These are phyloP conservation scores for Sequoiadendron giganteum DNA, from an alignment of 75 land plant species.

Conservation along the genomic window DNA sequence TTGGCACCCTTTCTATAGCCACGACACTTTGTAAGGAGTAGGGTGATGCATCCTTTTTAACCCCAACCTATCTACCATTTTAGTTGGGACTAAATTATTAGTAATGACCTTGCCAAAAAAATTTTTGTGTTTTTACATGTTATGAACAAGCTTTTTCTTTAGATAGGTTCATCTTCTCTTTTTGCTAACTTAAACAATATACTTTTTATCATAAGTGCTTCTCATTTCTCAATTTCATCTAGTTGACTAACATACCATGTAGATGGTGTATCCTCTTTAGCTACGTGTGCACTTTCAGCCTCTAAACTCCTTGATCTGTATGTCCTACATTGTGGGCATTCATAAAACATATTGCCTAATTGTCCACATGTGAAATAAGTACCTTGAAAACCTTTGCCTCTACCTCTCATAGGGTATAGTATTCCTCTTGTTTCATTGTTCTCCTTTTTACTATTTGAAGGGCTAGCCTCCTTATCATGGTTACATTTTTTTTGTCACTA, in stretches of 20 bases:
- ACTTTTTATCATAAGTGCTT: not conserved
- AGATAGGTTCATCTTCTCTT: not conserved
- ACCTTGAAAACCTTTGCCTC: not conserved
- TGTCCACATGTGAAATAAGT: not conserved
- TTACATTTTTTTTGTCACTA: too few species aligned
- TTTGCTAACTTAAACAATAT: not conserved
- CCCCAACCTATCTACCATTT: not conserved
- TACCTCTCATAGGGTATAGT: not conserved
- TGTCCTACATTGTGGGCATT: not conserved
- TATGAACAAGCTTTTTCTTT: too few species aligned
- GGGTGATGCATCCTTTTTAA: not conserved
- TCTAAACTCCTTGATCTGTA: not conserved
- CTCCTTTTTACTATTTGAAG: not conserved
- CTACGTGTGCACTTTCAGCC: not conserved
- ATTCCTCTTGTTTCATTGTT: not conserved
- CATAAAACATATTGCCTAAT: not conserved
- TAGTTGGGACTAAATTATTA: not conserved
- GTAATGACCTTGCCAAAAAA: not conserved
- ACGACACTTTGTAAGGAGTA: not conserved
- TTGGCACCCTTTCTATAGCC: not conserved
- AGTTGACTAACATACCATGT: too few species aligned
- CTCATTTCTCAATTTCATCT: too few species aligned
- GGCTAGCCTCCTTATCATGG: not conserved
- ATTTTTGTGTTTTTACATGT: not conserved
- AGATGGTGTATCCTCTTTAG: too few species aligned